Evolutionary conservation across 352 stramenopile species (phyloP).

Genomic region (Pythium aphanidermatum): DNA sequence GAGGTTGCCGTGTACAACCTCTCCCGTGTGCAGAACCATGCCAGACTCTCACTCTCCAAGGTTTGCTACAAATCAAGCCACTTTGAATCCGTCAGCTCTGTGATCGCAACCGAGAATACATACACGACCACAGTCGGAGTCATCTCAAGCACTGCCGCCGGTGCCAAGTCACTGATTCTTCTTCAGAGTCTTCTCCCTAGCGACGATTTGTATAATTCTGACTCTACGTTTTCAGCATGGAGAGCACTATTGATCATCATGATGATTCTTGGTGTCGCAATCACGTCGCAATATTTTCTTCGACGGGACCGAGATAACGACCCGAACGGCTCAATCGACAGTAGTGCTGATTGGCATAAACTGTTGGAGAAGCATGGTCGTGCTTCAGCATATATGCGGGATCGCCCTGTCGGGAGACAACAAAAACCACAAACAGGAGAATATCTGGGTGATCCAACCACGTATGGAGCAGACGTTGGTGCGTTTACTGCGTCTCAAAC

Average conservation of each 20-base stretch:
- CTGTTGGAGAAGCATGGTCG: conserved; percentile 2
- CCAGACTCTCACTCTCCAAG: background rate
- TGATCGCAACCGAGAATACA: conserved; percentile 2
- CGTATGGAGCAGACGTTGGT: conserved; percentile 5
- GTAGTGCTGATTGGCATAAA: conserved; percentile 4
- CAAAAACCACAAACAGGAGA: background rate
- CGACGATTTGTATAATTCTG: background rate
- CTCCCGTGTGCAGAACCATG: background rate
- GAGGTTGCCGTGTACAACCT: conserved; percentile 9
- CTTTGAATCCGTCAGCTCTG: background rate
- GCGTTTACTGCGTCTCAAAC: conserved; percentile 12
- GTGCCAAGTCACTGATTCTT: background rate
- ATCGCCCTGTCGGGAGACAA: too few relatives aligned
- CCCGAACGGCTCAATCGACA: background rate
- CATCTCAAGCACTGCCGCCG: background rate
- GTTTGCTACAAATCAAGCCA: background rate
- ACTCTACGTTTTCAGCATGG: conserved; percentile 1
- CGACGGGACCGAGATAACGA: conserved; percentile 3
- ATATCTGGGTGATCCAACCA: conserved; percentile 11
- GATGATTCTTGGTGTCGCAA: conserved; percentile 2
- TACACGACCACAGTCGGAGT: conserved; percentile 3
- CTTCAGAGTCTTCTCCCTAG: conserved; percentile 9
- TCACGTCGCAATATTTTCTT: conserved; percentile 9
- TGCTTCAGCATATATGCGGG: too few relatives aligned
- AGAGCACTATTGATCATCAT: conserved; percentile 2